phyloP scores from a whole-genome alignment of 345 rosid genomes.

The Salix dunnii region DNA sequence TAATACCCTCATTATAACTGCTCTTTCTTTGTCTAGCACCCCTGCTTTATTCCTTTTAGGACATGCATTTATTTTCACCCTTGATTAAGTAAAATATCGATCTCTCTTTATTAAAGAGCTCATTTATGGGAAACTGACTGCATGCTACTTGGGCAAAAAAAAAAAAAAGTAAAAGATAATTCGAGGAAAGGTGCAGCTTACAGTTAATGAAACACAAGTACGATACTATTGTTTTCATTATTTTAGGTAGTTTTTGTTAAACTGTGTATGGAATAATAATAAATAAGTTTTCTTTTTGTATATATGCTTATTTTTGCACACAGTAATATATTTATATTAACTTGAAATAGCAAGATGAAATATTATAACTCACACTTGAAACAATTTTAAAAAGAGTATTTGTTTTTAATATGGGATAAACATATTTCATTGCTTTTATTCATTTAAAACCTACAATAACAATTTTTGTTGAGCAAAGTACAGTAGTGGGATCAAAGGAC shows the following conservation, averaged over 20 bases:
- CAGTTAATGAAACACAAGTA: neutral
- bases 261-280: too few relatives aligned
- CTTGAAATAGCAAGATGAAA: too few relatives aligned
- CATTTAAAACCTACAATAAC: too few relatives aligned
- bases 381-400: too few relatives aligned
- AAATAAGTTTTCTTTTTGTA: too few relatives aligned
- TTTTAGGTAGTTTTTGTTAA: neutral
- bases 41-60: neutral
- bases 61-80: conserved; percentile 6
- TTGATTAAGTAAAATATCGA: neutral
- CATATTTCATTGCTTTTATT: too few relatives aligned
- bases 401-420: too few relatives aligned
- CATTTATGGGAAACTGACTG: conserved; percentile 21
- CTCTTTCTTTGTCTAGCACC: neutral
- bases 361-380: too few relatives aligned
- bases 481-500: conserved; percentile 1
- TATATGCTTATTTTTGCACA: too few relatives aligned
- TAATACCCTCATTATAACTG: neutral
- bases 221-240: neutral
- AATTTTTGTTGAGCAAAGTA: neutral
- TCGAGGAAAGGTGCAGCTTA: neutral
- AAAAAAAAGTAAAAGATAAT: too few relatives aligned
- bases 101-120: neutral
- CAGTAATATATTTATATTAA: too few relatives aligned
- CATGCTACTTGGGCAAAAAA: neutral